Evolutionary conservation across 768 basidiomycete species (phyloP).

Genomic region (Russula dissimulans): DNA sequence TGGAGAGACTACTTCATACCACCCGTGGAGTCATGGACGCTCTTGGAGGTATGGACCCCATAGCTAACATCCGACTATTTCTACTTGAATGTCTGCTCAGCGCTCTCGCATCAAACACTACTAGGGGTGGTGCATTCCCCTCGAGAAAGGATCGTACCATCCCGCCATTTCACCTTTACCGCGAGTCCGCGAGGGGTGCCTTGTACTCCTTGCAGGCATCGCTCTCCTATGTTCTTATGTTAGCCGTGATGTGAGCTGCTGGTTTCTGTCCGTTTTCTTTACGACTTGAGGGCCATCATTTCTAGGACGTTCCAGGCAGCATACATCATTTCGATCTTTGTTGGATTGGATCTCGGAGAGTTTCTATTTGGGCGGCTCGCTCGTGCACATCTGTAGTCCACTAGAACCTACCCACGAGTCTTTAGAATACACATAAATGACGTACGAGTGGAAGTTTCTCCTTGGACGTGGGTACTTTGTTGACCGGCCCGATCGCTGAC

Average conservation of each 20-base stretch:
- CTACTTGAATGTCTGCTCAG: not conserved
- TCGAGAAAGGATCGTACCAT: slow-evolving; percentile 22
- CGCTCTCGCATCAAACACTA: not conserved
- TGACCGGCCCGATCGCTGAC: no score
- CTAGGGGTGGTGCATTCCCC: not conserved
- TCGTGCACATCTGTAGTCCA: not conserved
- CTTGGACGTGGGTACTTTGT: no score
- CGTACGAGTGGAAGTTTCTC: no score
- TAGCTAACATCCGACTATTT: not conserved
- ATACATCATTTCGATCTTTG: slow-evolving; percentile 62
- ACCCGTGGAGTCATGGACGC: slow-evolving; percentile 42
- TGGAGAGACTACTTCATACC: slow-evolving; percentile 63
- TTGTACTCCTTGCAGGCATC: slow-evolving; percentile 55
- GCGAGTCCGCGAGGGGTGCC: slow-evolving; percentile 64
- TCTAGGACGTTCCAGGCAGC: slow-evolving; percentile 76
- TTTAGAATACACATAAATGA: no score
- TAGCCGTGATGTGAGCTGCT: slow-evolving; percentile 61
- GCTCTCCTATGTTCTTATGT: slow-evolving; percentile 66
- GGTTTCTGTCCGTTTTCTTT: not conserved
- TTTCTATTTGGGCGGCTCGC: slow-evolving; percentile 54
- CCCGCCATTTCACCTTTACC: slow-evolving; percentile 54
- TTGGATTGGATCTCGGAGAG: slow-evolving; percentile 71
- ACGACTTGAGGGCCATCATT: slow-evolving; percentile 10
- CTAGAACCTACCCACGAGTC: not conserved
- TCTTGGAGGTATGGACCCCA: slow-evolving; percentile 40